Evolutionary conservation across 768 basidiomycete species (phyloP).

Genomic region (Neoboletus brunneissimus): DNA sequence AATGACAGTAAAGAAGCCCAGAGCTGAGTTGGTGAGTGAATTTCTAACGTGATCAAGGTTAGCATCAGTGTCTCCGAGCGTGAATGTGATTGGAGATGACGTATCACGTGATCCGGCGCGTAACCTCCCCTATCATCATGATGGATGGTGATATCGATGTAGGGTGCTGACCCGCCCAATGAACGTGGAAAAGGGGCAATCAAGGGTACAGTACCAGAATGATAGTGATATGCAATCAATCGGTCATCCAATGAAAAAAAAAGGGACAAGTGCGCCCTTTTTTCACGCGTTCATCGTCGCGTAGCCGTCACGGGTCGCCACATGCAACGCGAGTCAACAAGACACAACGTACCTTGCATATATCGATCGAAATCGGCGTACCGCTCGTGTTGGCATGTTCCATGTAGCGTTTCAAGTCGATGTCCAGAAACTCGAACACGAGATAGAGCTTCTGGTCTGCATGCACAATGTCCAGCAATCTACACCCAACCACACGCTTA

Average conservation of each 20-base stretch:
- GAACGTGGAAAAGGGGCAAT: neutral
- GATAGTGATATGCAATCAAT: neutral
- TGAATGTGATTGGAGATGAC: neutral
- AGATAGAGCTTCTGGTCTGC: slow-evolving; percentile 96
- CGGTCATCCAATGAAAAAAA: slow-evolving; percentile 10
- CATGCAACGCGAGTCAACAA: neutral
- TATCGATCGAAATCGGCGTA: slow-evolving; percentile 66
- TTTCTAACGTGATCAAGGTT: slow-evolving; percentile 57
- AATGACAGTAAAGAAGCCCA: slow-evolving; percentile 91
- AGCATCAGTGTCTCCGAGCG: slow-evolving; percentile 5
- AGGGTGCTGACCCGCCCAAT: slow-evolving; percentile 6
- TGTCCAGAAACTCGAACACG: slow-evolving; percentile 96
- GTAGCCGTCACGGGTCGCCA: slow-evolving; percentile 9
- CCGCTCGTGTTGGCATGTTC: slow-evolving; percentile 75
- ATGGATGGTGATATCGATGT: slow-evolving; percentile 18
- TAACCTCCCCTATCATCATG: slow-evolving; percentile 19
- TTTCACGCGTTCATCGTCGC: slow-evolving; percentile 26
- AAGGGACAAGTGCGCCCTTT: neutral
- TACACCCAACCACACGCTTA: slow-evolving; percentile 31
- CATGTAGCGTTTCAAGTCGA: slow-evolving; percentile 96
- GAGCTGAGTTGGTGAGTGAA: slow-evolving; percentile 92
- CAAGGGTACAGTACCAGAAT: neutral
- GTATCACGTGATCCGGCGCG: slow-evolving; percentile 34
- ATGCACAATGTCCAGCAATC: slow-evolving; percentile 94
- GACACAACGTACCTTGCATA: slow-evolving; percentile 71